A percentile compares a stretch with the other conserved stretches of the same genome.
These are phyloP conservation scores for Davidsoniella eucalypti DNA, from an alignment of 2,329 filamentous ascomycete species.

Conservation along the genomic window DNA sequence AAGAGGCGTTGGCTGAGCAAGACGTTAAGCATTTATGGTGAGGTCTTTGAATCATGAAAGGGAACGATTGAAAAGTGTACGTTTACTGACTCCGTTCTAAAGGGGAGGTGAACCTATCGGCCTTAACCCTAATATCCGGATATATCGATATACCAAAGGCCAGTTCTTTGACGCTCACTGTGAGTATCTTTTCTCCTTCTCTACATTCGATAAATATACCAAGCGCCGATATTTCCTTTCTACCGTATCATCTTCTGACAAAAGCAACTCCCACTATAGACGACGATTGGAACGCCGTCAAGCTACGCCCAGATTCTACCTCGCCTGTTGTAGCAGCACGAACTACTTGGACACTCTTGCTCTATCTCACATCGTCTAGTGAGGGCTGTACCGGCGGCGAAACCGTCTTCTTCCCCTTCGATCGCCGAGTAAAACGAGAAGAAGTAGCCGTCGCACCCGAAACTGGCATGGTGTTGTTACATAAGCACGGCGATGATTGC, in stretches of 20 bases:
- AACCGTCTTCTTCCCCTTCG: constrained; percentile 77
- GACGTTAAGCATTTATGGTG: constrained; percentile 29
- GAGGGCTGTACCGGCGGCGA: constrained; percentile 73
- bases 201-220: background rate
- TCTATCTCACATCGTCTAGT: constrained; percentile 64
- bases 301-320: constrained; percentile 25
- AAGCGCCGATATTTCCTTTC: no score
- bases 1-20: constrained; percentile 35
- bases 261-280: constrained; percentile 32
- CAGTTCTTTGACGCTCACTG: constrained; percentile 92
- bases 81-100: background rate
- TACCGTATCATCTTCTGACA: no score
- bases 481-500: constrained; percentile 80
- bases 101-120: constrained; percentile 79
- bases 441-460: constrained; percentile 60
- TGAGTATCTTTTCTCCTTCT: constrained; percentile 27
- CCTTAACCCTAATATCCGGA: constrained; percentile 71
- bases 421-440: constrained; percentile 36
- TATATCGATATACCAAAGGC: constrained; percentile 72
- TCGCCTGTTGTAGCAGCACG: constrained; percentile 23
- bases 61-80: background rate
- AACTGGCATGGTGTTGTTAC: constrained; percentile 71
- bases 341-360: constrained; percentile 81
- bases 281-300: constrained; percentile 68
- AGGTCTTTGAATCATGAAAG: constrained; percentile 16